phyloP scores from a whole-genome alignment of 768 basidiomycete species.

The Hydnum rufescens region DNA sequence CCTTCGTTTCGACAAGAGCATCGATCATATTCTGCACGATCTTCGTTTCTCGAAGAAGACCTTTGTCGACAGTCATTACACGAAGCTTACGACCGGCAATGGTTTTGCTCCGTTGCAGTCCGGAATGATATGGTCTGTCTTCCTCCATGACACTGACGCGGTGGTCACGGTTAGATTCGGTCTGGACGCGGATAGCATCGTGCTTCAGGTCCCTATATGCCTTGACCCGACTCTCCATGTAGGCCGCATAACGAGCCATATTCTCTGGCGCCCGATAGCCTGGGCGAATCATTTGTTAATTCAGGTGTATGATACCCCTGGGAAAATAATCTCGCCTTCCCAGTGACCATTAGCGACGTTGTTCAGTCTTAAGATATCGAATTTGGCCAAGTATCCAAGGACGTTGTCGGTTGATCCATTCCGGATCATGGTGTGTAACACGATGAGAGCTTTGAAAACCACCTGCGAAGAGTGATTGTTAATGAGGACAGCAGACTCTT shows the following conservation, averaged over 20 bases:
- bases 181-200: constrained; percentile 83
- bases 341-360: constrained; percentile 68
- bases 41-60: constrained; percentile 77
- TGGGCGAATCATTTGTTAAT: constrained; percentile 15
- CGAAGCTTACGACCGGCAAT: constrained; percentile 68
- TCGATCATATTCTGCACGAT: constrained; percentile 83
- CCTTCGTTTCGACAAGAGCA: constrained; percentile 66
- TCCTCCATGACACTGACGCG: constrained; percentile 45
- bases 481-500: background rate
- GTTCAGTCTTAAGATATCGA: constrained; percentile 60
- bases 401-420: constrained; percentile 93
- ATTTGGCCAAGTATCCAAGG: constrained; percentile 58
- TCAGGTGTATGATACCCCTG: constrained; percentile 3
- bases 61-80: constrained; percentile 89
- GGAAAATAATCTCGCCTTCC: constrained; percentile 44
- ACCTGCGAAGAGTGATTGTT: constrained; percentile 32
- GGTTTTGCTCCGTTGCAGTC: constrained; percentile 41
- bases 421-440: constrained; percentile 90
- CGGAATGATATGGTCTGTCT: constrained; percentile 24
- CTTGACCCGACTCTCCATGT: constrained; percentile 73
- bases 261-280: constrained; percentile 78
- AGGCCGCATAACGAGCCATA: constrained; percentile 67
- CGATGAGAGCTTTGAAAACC: constrained; percentile 94
- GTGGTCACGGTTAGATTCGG: constrained; percentile 77
- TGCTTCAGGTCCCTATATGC: constrained; percentile 84